Base-by-base conservation (phyloP, 2,329 filamentous ascomycete species). In the Exophiala dermatitidis region DNA sequence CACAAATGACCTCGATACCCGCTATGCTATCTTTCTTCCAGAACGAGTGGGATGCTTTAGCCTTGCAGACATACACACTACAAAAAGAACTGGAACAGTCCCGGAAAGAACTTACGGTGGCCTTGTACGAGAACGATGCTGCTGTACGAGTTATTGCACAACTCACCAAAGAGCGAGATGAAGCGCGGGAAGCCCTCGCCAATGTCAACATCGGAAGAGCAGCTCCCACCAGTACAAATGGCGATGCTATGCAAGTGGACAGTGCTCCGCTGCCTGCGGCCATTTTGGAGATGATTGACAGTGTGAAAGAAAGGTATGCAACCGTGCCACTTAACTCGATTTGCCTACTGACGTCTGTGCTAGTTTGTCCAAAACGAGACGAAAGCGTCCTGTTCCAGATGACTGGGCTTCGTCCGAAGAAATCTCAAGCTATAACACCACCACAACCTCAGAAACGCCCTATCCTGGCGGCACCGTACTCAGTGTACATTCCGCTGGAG, bases 21-120 rank as follows among this genome's bases (percentile, higher is more conserved):
- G 90, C 93, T 12, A 81, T 98, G 52, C 85, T 98, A 52, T 86
- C 88, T 46, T 86, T 90, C 37, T 97, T 98, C 70, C 93, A 98
- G 70, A 95, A 95, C 70, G 93, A 98, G 77, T 98, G 93, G 93
- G 93, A 98, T 69, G 85, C 90, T 5, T 75, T 96, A 42, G 88
- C 91, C 8, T 77, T 97, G 34, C 93, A 98, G 73, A 88, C 89
- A 47, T 96, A 90, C 70, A 93, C 88, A 62, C 75, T 97, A 56
- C 86, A 88, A 72, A 88, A 96, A 70, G 89, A 95, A 67, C 77
- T 98, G 58, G 80, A 85, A 48, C 88, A 95, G 68, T 95, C 90
- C 40, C 80, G 91, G 61, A 90, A 96, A 72, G 93, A 98, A 74
- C 81, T 98, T 52, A 89, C 89, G 52, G 93, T 89, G 1, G 88